A percentile compares a stretch with the other conserved stretches of the same genome.
Evolutionary conservation across 2,329 filamentous ascomycete genomes (phyloP).

Genomic region (Verruconis gallopava): DNA sequence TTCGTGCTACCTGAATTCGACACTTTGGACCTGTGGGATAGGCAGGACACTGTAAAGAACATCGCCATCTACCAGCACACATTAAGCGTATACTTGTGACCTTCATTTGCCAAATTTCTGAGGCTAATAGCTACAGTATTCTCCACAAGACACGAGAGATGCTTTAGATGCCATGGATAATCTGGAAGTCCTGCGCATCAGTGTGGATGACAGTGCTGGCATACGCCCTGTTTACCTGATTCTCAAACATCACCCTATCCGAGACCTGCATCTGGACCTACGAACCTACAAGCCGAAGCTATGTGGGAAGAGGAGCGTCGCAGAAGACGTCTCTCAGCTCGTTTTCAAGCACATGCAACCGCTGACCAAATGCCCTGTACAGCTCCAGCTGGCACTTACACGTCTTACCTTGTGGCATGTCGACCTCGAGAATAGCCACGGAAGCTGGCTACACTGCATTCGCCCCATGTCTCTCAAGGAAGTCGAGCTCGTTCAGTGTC

Average conservation of each 20-base stretch:
- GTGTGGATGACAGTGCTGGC: not conserved
- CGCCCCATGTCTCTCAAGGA: not conserved
- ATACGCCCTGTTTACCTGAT: not conserved
- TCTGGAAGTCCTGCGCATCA: not conserved
- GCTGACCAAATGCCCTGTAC: not conserved
- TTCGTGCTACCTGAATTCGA: not conserved
- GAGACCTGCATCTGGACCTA: constrained; percentile 1
- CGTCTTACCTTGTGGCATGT: constrained; percentile 2
- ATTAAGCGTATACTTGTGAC: not conserved
- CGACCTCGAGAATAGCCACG: not conserved
- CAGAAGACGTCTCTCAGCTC: not conserved
- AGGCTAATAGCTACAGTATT: not conserved
- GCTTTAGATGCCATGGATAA: not conserved
- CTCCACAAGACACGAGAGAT: not conserved
- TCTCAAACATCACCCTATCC: not conserved
- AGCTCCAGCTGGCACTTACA: not conserved
- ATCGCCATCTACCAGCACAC: not conserved
- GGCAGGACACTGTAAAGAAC: not conserved
- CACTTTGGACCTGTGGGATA: not conserved
- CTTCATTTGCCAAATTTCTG: not conserved
- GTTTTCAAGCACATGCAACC: not conserved
- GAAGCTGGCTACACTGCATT: not conserved
- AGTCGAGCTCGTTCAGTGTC: not conserved
- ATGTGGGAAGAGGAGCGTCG: not conserved
- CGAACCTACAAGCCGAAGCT: not conserved